Evolutionary conservation across 495 filamentous ascomycete genomes (phyloP), one percentile per base, ranked within the genome.

Genomic region (Penicillium parvum): DNA sequence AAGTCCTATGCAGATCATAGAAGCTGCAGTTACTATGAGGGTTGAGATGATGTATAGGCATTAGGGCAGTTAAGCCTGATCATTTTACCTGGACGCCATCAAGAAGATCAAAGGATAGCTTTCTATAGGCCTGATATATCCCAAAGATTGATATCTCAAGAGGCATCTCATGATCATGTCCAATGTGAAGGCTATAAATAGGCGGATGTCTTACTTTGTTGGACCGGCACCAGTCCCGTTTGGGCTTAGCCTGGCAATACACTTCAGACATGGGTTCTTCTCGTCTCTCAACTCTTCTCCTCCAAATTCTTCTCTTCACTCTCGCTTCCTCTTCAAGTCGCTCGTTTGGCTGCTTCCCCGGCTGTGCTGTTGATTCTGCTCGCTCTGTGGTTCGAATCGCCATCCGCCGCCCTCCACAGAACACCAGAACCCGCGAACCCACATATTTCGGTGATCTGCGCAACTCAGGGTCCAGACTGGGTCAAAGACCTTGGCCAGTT

Each of bases 221-320:
- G 22, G 37, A 42, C 17, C 32, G 44, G 39, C 27, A 47, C 29
- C 25, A 27, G n/a, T n/a, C 55, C 56, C 18, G 7, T 51, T 57
- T 56, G 25, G 56, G 56, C 21, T 51, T 60, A 57, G 53, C 41
- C 37, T 44, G 42, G 40, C 47, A 45, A 45, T 47, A 47, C 54
- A 54, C 23, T 33, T 45, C 51, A 52, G 47, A 46, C 49, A 42
- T 32, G 27, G n/a, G 27, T 43, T 16, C 15, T 5, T 28, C 37
- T 43, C 32, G 34, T 45, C 40, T 37, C 23, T 39, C 23, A 42
- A 33, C 15, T 14, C 18, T 10, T 35, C 21, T 37, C 10, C n/a
- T 14, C 29, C 30, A 32, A 29, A 22, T 28, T 37, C 32, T 44
- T 35, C 27, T 34, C 20, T 45, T 17, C 21, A 30, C 22, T 6